Evolutionary conservation across 768 basidiomycete genomes (phyloP), one percentile per base, ranked within the genome.

Genomic region (Mycena filopes): DNA sequence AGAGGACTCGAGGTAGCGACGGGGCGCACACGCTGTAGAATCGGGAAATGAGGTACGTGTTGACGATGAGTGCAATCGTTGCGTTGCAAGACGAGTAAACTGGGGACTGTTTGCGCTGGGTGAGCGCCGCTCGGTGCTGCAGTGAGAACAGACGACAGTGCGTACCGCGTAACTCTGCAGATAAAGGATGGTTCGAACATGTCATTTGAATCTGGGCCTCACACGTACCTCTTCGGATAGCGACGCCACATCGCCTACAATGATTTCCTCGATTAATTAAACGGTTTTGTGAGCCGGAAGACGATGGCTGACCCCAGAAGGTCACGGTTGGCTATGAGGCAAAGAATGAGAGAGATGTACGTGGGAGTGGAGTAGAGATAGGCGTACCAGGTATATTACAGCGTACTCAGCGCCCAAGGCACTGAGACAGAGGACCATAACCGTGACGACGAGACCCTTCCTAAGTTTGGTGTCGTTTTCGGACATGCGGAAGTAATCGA

Each of bases 41-140:
- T 9, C 58, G 58, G 20, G 28, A 41, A 28, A 60, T 60, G 12
- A 60, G 58, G 38, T 50, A 60, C 3, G 48, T 50, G 23, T 60
- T 60, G 40, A 41, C 36, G 40, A 29, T 41, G 11, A 16, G 15
- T 41, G 33, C 58, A 10, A 18, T 18, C 11, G 41, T 13, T n/a
- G 18, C 15, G 18, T 49, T 60, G 36, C 20, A 18, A 10, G 20
- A 28, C 12, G 10, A 25, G 48, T 50, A 49, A 18, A 42, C 15
- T n/a, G 51, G 51, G 7, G 40, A 36, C 51, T 54, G 38, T 13
- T 4, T 2, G 36, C n/a, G n/a, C n/a, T n/a, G n/a, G n/a, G 10
- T 36, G 16, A 36, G 6, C 12, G 33, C n/a, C n/a, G n/a, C n/a
- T 36, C 15, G 33, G n/a, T n/a, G 16, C 12, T 23, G 4, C 2